A percentile compares a stretch with the other conserved stretches of the same genome.
Evolutionary conservation across 352 stramenopile species (phyloP).

Genomic region (Blastocystis sp.): DNA sequence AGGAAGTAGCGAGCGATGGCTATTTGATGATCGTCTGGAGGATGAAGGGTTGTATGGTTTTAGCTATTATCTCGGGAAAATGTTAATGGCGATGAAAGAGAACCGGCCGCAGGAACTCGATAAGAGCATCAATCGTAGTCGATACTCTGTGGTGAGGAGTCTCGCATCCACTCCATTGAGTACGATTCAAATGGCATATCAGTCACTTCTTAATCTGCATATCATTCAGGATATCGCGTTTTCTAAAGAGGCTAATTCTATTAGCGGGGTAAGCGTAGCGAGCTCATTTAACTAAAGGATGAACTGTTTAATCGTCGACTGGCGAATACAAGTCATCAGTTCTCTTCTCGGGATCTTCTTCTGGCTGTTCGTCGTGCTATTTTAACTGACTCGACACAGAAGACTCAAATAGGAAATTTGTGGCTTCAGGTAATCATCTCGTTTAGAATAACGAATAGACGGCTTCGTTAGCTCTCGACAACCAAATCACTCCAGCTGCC

Average conservation of each 20-base stretch:
- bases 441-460: not conserved
- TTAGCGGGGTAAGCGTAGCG: not conserved
- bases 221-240: slow-evolving; percentile 7
- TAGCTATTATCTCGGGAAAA: slow-evolving; percentile 27
- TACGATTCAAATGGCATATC: not conserved
- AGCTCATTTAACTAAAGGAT: not conserved
- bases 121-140: not conserved
- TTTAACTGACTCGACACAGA: not conserved
- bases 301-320: not conserved
- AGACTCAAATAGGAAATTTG: not conserved
- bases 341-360: not conserved
- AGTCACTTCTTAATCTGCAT: not conserved
- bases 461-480: not conserved
- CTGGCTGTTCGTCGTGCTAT: not conserved
- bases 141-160: not conserved
- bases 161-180: not conserved
- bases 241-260: not conserved
- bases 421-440: not conserved
- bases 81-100: not conserved
- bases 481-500: not conserved
- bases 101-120: not conserved
- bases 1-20: not conserved
- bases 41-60: not conserved
- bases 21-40: not conserved
- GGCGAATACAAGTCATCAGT: not conserved